A percentile compares a stretch with the other conserved stretches of the same genome.
Evolutionary conservation across 2,329 filamentous ascomycete species (phyloP).

Genomic region (Sordariomycetes sp.): DNA sequence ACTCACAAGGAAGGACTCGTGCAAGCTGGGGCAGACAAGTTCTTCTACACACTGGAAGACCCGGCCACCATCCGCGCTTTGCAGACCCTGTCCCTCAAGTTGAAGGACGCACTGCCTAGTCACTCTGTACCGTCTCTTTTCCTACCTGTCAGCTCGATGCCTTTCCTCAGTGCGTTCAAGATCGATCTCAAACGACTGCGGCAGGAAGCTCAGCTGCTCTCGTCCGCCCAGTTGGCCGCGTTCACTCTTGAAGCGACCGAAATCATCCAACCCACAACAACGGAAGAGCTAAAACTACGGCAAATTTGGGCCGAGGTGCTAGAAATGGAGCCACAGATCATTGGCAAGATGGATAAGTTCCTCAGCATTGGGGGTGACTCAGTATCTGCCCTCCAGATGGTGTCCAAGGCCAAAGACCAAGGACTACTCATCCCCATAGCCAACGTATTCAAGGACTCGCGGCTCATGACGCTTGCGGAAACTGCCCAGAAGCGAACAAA

Average conservation of each 20-base stretch:
- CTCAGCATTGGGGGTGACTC: slow-evolving; percentile 9
- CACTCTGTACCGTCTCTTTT: slow-evolving; percentile 8
- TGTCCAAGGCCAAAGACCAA: slow-evolving; percentile 1
- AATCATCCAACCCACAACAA: neutral
- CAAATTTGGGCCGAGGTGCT: slow-evolving; percentile 6
- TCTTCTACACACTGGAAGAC: too few species aligned
- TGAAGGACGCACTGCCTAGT: slow-evolving; percentile 7
- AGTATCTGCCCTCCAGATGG: slow-evolving; percentile 8
- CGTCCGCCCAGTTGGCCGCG: slow-evolving; percentile 7
- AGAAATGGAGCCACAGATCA: neutral
- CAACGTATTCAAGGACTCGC: slow-evolving; percentile 6
- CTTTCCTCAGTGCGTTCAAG: slow-evolving; percentile 7
- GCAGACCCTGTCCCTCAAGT: slow-evolving; percentile 8
- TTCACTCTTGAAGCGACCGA: neutral
- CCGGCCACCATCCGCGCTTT: too few species aligned
- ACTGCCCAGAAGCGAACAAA: neutral
- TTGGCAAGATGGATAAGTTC: slow-evolving; percentile 6
- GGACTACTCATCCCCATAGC: slow-evolving; percentile 5
- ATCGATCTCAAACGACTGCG: slow-evolving; percentile 16
- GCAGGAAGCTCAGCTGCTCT: slow-evolving; percentile 14
- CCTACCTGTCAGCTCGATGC: slow-evolving; percentile 5
- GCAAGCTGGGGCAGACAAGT: neutral
- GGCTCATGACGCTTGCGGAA: neutral
- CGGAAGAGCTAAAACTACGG: neutral
- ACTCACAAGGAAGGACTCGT: too few species aligned